Base-by-base conservation (phyloP, 2,329 filamentous ascomycete species). In the Pseudonectria foliicola region DNA sequence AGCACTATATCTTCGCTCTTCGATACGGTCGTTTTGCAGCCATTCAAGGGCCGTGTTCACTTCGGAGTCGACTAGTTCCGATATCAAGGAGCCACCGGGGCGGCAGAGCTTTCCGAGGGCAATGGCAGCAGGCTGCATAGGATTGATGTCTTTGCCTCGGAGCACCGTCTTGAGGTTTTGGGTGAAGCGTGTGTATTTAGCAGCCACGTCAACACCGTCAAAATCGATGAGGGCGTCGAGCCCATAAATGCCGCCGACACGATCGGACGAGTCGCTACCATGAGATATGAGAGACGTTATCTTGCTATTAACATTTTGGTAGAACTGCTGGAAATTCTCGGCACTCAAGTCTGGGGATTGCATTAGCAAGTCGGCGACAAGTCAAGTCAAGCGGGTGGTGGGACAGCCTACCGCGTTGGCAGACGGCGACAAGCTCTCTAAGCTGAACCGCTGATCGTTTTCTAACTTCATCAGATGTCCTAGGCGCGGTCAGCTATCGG, bases 41-140 rank as follows among this genome's bases (percentile, higher is more conserved):
- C 89, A 96, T 65, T 98, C 92, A 35, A 98, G 71, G 2, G 93
- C 89, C 13, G 88, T 92, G 60, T 95, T 93, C 42, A 96, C 89
- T 62, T 98, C 90, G 35, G 88, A 90, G 56, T 98, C 92, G 38
- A 98, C 92, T 35, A 98, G 70, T 61, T 96, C 90, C 7, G 90
- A 93, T 29, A 94, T 95, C 44, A 96, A 71, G 23, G 92, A 89
- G 40, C 92, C 92, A 43, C 92, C 92, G 0, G 92, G 92, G 48
- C 86, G 82, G 42, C 90, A 94, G 40, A 98, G 74, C 56, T 89
- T 85, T 29, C 92, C 92, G 18, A 98, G 71, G 4, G 90, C 89
- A 47, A 84, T 79, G 27, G 92, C 89, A 4, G 93, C 92, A 10
- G 85, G 80, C 37, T 93, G 79, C 82, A 98, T 90, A 14, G 92